Evolutionary conservation across 1,284 basidiomycete species (phyloP).

Genomic region (Naganishia albida): DNA sequence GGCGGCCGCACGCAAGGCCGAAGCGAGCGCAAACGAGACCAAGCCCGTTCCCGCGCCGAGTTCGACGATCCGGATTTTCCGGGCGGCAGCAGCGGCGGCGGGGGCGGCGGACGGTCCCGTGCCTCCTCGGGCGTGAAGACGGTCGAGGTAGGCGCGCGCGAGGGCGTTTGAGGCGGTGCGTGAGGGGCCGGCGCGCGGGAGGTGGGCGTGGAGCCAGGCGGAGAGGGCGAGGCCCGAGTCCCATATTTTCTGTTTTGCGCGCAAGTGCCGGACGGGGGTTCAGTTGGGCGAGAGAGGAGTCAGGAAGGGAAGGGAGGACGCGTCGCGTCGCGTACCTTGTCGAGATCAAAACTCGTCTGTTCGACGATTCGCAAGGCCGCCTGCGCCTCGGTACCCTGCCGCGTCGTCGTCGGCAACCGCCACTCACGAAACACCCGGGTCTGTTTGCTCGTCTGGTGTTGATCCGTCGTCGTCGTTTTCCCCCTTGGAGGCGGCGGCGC

Average conservation of each 20-base stretch:
- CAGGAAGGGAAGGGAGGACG: constrained; percentile 33
- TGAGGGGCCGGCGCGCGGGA: not conserved
- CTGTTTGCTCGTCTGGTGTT: constrained; percentile 30
- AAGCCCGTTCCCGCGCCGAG: constrained; percentile 79
- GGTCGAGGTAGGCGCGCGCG: not conserved
- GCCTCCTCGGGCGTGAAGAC: not conserved
- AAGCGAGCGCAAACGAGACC: constrained; percentile 67
- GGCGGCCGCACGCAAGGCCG: constrained; percentile 35
- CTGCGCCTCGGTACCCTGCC: constrained; percentile 61
- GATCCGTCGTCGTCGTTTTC: no score
- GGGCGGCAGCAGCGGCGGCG: not conserved
- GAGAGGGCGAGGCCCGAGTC: constrained; percentile 80
- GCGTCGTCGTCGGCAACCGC: constrained; percentile 56
- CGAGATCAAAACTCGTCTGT: constrained; percentile 81
- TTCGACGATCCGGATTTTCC: constrained; percentile 9
- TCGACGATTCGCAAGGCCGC: constrained; percentile 63
- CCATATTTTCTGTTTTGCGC: constrained; percentile 74
- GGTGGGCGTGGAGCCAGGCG: constrained; percentile 65
- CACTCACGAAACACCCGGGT: constrained; percentile 35
- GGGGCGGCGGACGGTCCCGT: not conserved
- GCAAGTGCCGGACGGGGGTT: constrained; percentile 33
- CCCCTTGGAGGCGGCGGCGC: no score
- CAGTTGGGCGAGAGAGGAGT: no score
- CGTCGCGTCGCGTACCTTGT: no score
- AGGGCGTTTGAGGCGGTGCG: not conserved